A percentile compares a stretch with the other conserved stretches of the same genome.
Evolutionary conservation across 2,329 filamentous ascomycete genomes (phyloP).

Genomic region (Ciborinia camelliae): DNA sequence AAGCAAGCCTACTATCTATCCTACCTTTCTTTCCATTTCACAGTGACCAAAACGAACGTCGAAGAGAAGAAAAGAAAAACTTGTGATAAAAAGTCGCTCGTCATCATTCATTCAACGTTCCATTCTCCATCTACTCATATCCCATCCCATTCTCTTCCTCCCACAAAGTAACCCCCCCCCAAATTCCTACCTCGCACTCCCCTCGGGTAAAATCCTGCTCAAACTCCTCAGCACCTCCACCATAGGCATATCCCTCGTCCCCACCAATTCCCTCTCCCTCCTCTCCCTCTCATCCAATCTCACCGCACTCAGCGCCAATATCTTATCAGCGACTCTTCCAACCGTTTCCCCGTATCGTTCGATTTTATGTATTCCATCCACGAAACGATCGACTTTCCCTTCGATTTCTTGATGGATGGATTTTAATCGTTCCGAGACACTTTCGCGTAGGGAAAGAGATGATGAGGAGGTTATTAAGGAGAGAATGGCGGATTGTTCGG

Average conservation of each 20-base stretch:
- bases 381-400: constrained; percentile 78
- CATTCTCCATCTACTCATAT: not conserved
- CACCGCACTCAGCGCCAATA: constrained; percentile 67
- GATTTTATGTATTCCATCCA: constrained; percentile 84
- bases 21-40: constrained; percentile 3
- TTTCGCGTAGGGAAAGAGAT: constrained; percentile 43
- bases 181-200: constrained; percentile 23
- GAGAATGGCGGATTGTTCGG: constrained; percentile 64
- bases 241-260: constrained; percentile 65
- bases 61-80: not conserved
- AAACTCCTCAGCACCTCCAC: constrained; percentile 73
- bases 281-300: constrained; percentile 71
- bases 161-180: not conserved
- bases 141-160: not conserved
- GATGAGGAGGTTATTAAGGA: constrained; percentile 49
- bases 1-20: not conserved
- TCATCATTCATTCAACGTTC: constrained; percentile 15
- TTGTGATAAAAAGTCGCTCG: not conserved
- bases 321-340: constrained; percentile 70
- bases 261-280: constrained; percentile 55
- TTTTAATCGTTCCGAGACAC: constrained; percentile 47
- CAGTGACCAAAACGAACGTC: not conserved
- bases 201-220: constrained; percentile 55
- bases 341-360: constrained; percentile 73
- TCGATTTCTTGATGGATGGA: constrained; percentile 57